Percentiles rank a stretch among this genome's conserved stretches.
Evolutionary conservation across 805 yeast species (phyloP).

Genomic region (Cyberlindnera euphorbiiphila): DNA sequence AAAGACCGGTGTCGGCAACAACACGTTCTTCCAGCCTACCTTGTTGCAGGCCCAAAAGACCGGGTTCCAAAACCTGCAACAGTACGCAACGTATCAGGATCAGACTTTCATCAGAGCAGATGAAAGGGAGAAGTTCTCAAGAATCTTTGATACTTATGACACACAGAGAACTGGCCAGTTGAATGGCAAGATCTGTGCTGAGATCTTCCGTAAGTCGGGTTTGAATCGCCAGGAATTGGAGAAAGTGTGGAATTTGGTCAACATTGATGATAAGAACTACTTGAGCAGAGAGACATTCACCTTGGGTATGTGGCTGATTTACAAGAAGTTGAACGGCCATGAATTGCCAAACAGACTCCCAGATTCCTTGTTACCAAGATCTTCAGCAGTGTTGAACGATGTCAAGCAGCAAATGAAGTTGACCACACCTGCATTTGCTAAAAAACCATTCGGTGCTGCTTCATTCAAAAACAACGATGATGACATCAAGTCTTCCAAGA

Average conservation of each 20-base stretch:
- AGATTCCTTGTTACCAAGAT: constrained; percentile 83
- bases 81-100: constrained; percentile 30
- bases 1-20: constrained; percentile 54
- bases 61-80: constrained; percentile 29
- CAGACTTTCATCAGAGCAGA: constrained; percentile 77
- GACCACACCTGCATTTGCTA: constrained; percentile 16
- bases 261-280: constrained; percentile 75
- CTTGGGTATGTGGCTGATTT: constrained; percentile 95
- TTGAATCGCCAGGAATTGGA: constrained; percentile 81
- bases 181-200: constrained; percentile 78
- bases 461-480: constrained; percentile 74
- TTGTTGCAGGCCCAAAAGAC: constrained; percentile 30
- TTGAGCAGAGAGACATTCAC: constrained; percentile 89
- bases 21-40: constrained; percentile 34
- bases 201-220: constrained; percentile 88
- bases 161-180: constrained; percentile 59
- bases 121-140: constrained; percentile 82
- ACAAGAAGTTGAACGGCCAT: constrained; percentile 83
- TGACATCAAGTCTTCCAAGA: constrained; percentile 57
- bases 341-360: constrained; percentile 83
- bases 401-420: constrained; percentile 52
- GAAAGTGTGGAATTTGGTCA: constrained; percentile 86
- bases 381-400: constrained; percentile 74
- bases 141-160: constrained; percentile 88
- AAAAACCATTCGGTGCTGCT: constrained; percentile 31